A percentile compares a stretch with the other conserved stretches of the same genome.
These are phyloP conservation scores for Phytophthora pseudosyringae DNA, from an alignment of 352 stramenopile genomes.

Conservation along the genomic window DNA sequence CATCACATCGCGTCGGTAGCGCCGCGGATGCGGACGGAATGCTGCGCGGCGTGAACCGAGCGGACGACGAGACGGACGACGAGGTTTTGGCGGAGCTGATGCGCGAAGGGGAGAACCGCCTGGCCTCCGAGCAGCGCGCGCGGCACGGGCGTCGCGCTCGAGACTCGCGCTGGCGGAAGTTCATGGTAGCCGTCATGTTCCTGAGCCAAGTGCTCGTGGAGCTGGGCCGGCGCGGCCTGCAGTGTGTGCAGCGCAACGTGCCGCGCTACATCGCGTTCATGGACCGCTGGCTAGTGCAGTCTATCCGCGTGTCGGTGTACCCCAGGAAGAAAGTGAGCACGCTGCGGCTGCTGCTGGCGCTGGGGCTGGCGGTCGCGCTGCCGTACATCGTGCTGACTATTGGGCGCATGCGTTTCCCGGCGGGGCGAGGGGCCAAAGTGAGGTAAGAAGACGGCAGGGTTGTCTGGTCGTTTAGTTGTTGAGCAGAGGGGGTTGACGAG, in stretches of 20 bases:
- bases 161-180: conserved; percentile 47
- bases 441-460: conserved; percentile 11
- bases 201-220: conserved; percentile 58
- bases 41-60: conserved; percentile 28
- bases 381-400: conserved; percentile 57
- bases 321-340: conserved; percentile 43
- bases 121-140: conserved; percentile 31
- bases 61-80: conserved; percentile 47
- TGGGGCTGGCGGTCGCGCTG: conserved; percentile 47
- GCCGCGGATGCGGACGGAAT: conserved; percentile 5
- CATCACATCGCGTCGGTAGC: neutral
- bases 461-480: neutral
- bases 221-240: conserved; percentile 47
- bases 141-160: conserved; percentile 13
- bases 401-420: conserved; percentile 40
- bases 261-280: conserved; percentile 56
- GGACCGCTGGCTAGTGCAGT: conserved; percentile 56
- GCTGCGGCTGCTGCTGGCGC: conserved; percentile 47
- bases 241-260: conserved; percentile 54
- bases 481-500: conserved; percentile 4
- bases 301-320: conserved; percentile 47
- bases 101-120: conserved; percentile 43
- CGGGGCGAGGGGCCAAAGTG: conserved; percentile 19
- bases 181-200: conserved; percentile 50
- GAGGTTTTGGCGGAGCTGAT: conserved; percentile 51